phyloP scores from a whole-genome alignment of 2,329 filamentous ascomycete species.

The Chrysosporium queenslandicum region DNA sequence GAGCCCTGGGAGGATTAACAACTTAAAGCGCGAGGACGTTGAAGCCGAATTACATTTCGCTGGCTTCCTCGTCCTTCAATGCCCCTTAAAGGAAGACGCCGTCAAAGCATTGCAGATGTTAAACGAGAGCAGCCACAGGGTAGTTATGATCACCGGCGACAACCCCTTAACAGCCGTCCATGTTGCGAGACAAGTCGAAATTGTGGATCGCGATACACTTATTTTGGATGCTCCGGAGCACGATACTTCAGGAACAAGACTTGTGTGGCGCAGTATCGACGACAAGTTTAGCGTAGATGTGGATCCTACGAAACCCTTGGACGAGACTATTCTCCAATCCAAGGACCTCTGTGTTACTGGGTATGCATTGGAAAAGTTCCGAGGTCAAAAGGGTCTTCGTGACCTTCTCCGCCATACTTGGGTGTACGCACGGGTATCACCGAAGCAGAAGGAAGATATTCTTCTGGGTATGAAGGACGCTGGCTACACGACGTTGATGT shows the following conservation, averaged over 20 bases:
- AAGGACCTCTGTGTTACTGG: conserved; percentile 96
- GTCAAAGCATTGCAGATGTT: conserved; percentile 91
- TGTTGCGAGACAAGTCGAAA: conserved; percentile 90
- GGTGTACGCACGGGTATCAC: conserved; percentile 97
- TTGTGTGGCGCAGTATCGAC: conserved; percentile 92
- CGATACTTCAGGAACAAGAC: conserved; percentile 64
- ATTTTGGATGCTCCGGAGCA: conserved; percentile 93
- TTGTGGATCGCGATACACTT: conserved; percentile 88
- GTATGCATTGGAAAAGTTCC: conserved; percentile 83
- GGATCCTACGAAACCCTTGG: conserved; percentile 69
- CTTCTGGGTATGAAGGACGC: conserved; percentile 91
- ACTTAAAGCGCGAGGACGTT: conserved; percentile 84
- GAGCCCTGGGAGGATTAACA: conserved; percentile 75
- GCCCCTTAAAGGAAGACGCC: conserved; percentile 91
- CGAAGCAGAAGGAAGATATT: conserved; percentile 98
- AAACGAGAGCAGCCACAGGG: conserved; percentile 96
- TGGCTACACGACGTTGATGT: conserved; percentile 98
- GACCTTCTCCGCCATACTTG: conserved; percentile 79
- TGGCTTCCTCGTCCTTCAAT: conserved; percentile 90
- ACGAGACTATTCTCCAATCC: conserved; percentile 64
- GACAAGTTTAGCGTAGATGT: conserved; percentile 80
- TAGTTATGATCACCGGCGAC: conserved; percentile 98
- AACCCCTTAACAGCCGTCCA: conserved; percentile 95
- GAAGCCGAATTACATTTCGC: conserved; percentile 79
- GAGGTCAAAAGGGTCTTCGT: conserved; percentile 63